A percentile compares a stretch with the other conserved stretches of the same genome.
phyloP scores from a whole-genome alignment of 345 rosid genomes.

The Psidium friedrichsthalianum region DNA sequence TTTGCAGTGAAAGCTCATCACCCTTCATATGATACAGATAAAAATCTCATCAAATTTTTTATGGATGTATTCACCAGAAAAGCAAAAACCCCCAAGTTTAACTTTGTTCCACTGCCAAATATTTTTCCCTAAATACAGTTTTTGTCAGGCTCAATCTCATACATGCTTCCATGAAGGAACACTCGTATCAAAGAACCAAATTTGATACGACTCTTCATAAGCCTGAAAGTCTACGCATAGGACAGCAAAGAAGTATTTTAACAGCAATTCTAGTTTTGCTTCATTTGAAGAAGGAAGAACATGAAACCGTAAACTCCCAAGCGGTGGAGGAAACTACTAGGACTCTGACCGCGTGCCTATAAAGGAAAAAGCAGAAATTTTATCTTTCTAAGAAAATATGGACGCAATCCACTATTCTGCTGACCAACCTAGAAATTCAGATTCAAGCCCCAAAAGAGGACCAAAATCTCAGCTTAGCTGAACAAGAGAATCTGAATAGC shows the following conservation, averaged over 20 bases:
- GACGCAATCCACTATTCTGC: not conserved
- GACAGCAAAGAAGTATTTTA: not conserved
- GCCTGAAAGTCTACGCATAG: not conserved
- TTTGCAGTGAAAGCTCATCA: constrained; percentile 66
- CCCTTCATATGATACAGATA: constrained; percentile 39
- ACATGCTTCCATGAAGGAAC: not conserved
- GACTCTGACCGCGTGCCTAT: too few relatives aligned
- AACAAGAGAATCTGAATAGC: not conserved
- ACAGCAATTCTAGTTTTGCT: not conserved
- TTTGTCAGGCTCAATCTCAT: not conserved
- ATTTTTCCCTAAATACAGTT: not conserved
- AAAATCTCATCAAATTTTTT: not conserved
- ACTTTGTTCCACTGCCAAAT: not conserved
- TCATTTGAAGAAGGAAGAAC: not conserved
- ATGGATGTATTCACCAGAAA: not conserved
- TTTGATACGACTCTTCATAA: not conserved
- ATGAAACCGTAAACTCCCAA: too few relatives aligned
- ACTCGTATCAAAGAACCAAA: not conserved
- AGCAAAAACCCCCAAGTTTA: not conserved
- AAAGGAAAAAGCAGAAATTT: not conserved
- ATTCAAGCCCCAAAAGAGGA: not conserved
- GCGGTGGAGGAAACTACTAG: too few relatives aligned
- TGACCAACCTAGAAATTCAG: not conserved
- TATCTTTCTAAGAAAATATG: not conserved
- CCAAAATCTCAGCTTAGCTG: not conserved